Evolutionary conservation across 2,329 filamentous ascomycete genomes (phyloP).

Genomic region (Alternaria gaisen): DNA sequence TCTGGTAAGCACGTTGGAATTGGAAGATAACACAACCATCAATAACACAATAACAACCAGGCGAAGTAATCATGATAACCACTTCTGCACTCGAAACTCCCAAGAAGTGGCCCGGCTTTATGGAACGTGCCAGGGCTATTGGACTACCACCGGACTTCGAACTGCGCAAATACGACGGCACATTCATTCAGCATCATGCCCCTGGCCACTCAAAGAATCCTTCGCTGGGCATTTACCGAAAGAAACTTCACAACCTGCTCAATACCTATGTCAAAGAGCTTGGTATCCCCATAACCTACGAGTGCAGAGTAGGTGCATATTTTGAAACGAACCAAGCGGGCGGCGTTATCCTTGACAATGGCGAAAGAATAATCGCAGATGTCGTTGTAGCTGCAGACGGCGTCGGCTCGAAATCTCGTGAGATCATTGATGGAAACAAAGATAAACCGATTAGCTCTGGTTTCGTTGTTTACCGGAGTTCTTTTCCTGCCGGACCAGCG

Average conservation of each 20-base stretch:
- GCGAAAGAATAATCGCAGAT: too few species aligned
- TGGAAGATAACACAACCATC: too few species aligned
- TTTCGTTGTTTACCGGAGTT: conserved; percentile 1
- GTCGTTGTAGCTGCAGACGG: too few species aligned
- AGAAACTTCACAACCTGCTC: conserved; percentile 6
- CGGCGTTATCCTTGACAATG: too few species aligned
- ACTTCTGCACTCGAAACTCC: too few species aligned
- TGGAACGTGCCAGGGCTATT: not conserved
- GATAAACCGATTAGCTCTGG: conserved; percentile 10
- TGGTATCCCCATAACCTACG: conserved; percentile 7
- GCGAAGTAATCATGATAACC: too few species aligned
- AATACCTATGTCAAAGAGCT: conserved; percentile 2
- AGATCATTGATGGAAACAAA: not conserved
- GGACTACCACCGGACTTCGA: not conserved
- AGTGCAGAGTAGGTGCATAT: not conserved
- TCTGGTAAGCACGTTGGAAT: not conserved
- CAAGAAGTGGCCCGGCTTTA: not conserved
- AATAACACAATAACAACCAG: too few species aligned
- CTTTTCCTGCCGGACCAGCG: not conserved
- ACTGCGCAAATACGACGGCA: conserved; percentile 2
- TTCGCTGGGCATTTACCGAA: conserved; percentile 4
- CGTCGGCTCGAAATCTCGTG: too few species aligned
- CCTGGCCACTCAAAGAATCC: not conserved
- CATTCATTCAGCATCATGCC: not conserved
- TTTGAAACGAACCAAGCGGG: not conserved